Evolutionary conservation across 345 rosid genomes (phyloP).

Genomic region (Hypericum perforatum): DNA sequence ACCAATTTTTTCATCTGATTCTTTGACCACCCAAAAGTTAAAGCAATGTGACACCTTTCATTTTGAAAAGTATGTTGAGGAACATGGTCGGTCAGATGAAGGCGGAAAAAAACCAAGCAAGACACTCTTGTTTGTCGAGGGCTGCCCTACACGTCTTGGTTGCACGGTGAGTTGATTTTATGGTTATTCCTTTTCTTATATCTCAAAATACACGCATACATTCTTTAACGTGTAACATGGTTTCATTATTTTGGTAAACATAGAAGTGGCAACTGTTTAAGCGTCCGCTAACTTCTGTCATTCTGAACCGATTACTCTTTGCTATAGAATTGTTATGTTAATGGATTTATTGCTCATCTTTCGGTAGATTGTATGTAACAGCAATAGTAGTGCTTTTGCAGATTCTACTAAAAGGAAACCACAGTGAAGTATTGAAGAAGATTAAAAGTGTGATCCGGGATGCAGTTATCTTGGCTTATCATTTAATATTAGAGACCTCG

Average conservation of each 20-base stretch:
- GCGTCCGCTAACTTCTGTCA: too few species aligned
- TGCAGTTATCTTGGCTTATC: slow-evolving; percentile 63
- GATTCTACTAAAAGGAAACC: slow-evolving; percentile 86
- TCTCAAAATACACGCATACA: background rate
- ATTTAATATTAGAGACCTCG: slow-evolving; percentile 84
- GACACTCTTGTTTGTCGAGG: slow-evolving; percentile 89
- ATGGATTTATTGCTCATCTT: background rate
- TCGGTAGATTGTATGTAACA: background rate
- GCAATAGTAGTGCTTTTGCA: slow-evolving; percentile 22
- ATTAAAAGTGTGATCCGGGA: slow-evolving; percentile 66
- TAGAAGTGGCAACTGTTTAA: too few species aligned
- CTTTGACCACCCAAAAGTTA: slow-evolving; percentile 46
- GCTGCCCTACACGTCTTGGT: slow-evolving; percentile 68
- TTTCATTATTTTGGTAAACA: too few species aligned
- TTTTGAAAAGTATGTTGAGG: slow-evolving; percentile 73
- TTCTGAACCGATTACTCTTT: too few species aligned
- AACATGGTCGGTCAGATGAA: slow-evolving; percentile 51
- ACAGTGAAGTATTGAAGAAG: slow-evolving; percentile 70
- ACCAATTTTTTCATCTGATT: slow-evolving; percentile 45
- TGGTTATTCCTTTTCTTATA: background rate
- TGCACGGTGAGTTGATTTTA: slow-evolving; percentile 63
- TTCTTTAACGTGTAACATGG: too few species aligned
- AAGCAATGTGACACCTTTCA: slow-evolving; percentile 75
- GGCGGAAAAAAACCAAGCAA: slow-evolving; percentile 74
- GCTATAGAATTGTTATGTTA: too few species aligned